Base-by-base conservation (phyloP, 345 rosid genomes). In the Arabis hirsuta region DNA sequence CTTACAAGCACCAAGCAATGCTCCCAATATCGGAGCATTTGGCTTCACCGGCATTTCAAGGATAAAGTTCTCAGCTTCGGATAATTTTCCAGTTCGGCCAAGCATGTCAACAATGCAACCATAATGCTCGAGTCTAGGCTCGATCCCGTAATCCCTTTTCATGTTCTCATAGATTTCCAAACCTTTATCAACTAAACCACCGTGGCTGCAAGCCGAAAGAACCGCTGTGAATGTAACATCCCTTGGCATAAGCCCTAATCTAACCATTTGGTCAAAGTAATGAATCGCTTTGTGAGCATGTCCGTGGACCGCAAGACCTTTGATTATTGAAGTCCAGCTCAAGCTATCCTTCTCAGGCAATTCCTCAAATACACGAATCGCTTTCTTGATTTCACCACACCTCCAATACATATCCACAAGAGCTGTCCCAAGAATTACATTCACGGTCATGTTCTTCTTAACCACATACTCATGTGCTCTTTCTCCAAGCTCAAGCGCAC, bases 71-170 rank as follows among this genome's bases (percentile, higher is more conserved):
- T 90, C 89, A 5, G 97, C 92, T 79, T 88, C 87, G 13, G 48
- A 70, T 67, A 90, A 34, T 62, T 76, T 85, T 43, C 97, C 95
- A 43, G 95, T 92, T 29, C 92, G 88, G 47, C 95, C 90, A 9
- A 90, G 78, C 79, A 90, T 75, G 58, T 88, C 97, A 41, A 88
- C 95, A 39, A 88, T 74, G 72, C 97, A 90, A 43, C 95, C 97
- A 53, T 88, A 88, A 62, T 90, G 95, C 76, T 90, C 97, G 50
- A 85, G 57, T 72, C 90, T 84, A 24, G 87, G 90, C 70, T 85
- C 80, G 11, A 88, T 74, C 5, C 75, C 51, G 19, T 81, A 78
- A 4, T 66, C 86, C 9, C 58, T 71, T 64, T 77, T 77, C 85
- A 90, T 88, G 82, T 60, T 80, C 59, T 85, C 77, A n/a, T 85